Evolutionary conservation across 176 grass and related monocot species (phyloP).

Genomic region (Echinochloa phyllopogon): DNA sequence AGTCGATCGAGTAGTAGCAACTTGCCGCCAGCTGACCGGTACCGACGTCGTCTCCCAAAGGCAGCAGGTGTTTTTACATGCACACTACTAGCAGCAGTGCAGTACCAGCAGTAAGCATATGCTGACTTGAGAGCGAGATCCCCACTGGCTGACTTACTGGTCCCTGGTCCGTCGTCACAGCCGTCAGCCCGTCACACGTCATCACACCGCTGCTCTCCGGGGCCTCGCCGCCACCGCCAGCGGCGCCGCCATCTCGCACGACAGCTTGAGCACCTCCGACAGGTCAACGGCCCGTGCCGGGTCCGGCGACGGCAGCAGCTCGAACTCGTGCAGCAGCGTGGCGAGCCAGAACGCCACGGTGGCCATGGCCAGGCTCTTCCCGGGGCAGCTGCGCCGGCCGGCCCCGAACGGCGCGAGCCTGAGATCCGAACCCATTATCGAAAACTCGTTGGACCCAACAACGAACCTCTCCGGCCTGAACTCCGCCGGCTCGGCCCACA

Average conservation of each 20-base stretch:
- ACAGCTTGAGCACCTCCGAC: conserved; percentile 77
- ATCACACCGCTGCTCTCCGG: not conserved
- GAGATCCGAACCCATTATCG: conserved; percentile 64
- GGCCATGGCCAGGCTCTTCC: conserved; percentile 84
- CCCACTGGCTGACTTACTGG: not conserved
- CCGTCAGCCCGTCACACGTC: not conserved
- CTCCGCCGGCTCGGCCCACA: conserved; percentile 63
- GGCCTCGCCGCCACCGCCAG: conserved; percentile 47
- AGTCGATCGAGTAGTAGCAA: conserved; percentile 5
- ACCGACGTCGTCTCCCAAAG: conserved; percentile 8
- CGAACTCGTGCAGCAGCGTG: conserved; percentile 73
- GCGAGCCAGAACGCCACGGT: conserved; percentile 85
- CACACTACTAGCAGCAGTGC: not conserved
- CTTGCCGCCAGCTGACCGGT: conserved; percentile 12
- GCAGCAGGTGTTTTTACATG: not conserved
- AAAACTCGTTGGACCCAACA: conserved; percentile 21
- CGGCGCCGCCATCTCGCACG: conserved; percentile 84
- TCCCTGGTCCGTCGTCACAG: not conserved
- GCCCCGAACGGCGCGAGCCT: conserved; percentile 85
- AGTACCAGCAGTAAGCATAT: not conserved
- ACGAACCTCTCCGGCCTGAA: conserved; percentile 67
- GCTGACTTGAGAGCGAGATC: not conserved
- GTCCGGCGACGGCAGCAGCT: conserved; percentile 33
- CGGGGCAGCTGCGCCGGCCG: conserved; percentile 75
- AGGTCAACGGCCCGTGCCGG: conserved; percentile 41